Percentiles rank a stretch among this genome's conserved stretches.
Evolutionary conservation across 208 protist genomes (phyloP).

Genomic region (Leishmania lainsoni): DNA sequence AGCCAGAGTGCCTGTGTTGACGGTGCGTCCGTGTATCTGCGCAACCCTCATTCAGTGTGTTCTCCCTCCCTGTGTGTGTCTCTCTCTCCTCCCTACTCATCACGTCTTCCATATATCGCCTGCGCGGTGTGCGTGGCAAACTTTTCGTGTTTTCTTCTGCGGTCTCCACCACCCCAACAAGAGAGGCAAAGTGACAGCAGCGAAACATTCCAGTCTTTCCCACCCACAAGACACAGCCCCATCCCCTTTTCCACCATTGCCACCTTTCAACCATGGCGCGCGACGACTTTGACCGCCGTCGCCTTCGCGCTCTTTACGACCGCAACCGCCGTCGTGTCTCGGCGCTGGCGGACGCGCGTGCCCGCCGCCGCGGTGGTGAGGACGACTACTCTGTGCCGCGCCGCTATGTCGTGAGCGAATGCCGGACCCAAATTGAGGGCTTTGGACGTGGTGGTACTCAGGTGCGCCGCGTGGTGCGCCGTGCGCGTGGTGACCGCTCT

Average conservation of each 20-base stretch:
- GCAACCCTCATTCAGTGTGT: background rate
- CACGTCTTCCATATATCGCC: background rate
- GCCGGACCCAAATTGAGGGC: constrained; percentile 70
- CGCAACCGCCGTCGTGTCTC: constrained; percentile 75
- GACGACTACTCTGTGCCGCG: constrained; percentile 66
- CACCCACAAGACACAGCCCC: background rate
- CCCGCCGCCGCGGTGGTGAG: constrained; percentile 51
- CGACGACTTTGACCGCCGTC: constrained; percentile 77
- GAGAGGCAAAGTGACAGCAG: background rate
- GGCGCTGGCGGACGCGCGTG: constrained; percentile 73
- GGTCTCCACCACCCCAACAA: background rate
- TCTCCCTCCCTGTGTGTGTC: background rate
- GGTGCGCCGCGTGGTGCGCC: constrained; percentile 54
- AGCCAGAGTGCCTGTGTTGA: background rate
- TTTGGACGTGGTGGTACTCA: constrained; percentile 80
- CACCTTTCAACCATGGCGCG: constrained; percentile 44
- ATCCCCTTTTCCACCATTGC: too few relatives aligned
- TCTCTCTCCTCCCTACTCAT: background rate
- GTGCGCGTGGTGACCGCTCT: background rate
- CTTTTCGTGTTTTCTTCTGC: background rate
- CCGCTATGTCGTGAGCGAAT: constrained; percentile 79
- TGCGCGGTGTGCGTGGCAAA: background rate
- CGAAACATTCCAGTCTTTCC: background rate
- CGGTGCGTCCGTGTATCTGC: background rate
- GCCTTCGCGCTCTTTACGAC: constrained; percentile 81